Percentiles rank a stretch among this genome's conserved stretches.
These are phyloP conservation scores for Taphrina populina DNA, from an alignment of 1,139 yeast species.

Conservation along the genomic window DNA sequence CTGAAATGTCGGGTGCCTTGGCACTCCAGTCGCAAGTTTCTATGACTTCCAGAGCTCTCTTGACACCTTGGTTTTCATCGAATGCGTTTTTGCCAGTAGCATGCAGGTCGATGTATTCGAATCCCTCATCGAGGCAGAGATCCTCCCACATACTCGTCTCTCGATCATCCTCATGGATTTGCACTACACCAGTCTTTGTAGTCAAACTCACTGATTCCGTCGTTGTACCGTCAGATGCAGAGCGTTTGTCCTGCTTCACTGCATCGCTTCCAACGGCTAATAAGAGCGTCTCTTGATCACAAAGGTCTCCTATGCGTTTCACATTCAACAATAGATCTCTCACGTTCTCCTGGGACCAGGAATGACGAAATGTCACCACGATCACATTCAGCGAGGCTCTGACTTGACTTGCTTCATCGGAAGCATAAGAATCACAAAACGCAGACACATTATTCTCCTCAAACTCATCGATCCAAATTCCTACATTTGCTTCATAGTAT, in stretches of 20 bases:
- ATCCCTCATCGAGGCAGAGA: slow-evolving; percentile 32
- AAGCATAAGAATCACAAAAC: slow-evolving; percentile 21
- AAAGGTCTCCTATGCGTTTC: slow-evolving; percentile 22
- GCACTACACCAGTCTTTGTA: not conserved
- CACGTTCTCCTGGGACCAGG: not conserved
- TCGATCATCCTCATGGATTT: not conserved
- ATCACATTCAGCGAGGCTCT: slow-evolving; percentile 31
- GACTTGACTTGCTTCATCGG: slow-evolving; percentile 36
- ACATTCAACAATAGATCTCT: slow-evolving; percentile 12
- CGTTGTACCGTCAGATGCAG: not conserved
- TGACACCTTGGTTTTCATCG: slow-evolving; percentile 32
- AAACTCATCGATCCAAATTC: slow-evolving; percentile 36
- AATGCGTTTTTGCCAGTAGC: slow-evolving; percentile 21
- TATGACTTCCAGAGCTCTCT: slow-evolving; percentile 29
- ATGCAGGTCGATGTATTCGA: slow-evolving; percentile 31
- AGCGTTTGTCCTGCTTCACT: not conserved
- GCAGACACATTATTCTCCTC: slow-evolving; percentile 1
- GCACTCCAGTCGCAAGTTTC: slow-evolving; percentile 33
- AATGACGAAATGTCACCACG: slow-evolving; percentile 27
- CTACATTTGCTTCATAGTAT: slow-evolving; percentile 33
- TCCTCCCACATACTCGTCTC: slow-evolving; percentile 8
- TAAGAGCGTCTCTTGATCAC: slow-evolving; percentile 9
- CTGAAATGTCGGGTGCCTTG: slow-evolving; percentile 1
- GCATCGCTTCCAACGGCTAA: slow-evolving; percentile 12
- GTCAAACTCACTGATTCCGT: too few species aligned